A percentile compares a stretch with the other conserved stretches of the same genome.
Conservation (phyloP, 768 basidiomycete species). For the Suillus lakei region DNA sequence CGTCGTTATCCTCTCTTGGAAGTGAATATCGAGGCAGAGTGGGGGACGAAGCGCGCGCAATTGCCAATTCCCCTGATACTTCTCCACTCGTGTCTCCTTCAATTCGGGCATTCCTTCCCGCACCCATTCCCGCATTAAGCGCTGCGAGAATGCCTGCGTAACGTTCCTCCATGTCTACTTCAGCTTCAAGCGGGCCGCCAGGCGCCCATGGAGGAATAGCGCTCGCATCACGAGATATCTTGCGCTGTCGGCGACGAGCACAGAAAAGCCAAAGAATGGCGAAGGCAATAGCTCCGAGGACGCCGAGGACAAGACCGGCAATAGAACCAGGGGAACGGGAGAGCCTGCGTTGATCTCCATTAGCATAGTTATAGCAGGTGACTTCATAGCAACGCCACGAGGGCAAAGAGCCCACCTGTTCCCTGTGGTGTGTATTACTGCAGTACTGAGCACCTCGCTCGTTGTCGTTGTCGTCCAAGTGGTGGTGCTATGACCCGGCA, state of each 20-base stretch:
- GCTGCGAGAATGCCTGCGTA: constrained; percentile 33
- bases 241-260: constrained; percentile 35
- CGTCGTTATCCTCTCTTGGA: constrained; percentile 14
- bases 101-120: constrained; percentile 10
- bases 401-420: constrained; percentile 21
- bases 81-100: constrained; percentile 32
- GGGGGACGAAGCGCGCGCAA: constrained; percentile 25
- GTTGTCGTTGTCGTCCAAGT: constrained; percentile 26
- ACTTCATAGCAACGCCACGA: constrained; percentile 4
- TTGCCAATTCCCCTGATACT: constrained; percentile 13
- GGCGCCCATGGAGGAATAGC: constrained; percentile 15
- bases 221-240: constrained; percentile 24
- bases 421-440: constrained; percentile 8
- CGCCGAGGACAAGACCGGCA: constrained; percentile 28
- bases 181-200: constrained; percentile 26
- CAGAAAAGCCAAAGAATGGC: constrained; percentile 35
- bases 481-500: constrained; percentile 19
- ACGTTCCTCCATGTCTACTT: constrained; percentile 31
- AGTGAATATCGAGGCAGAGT: constrained; percentile 25
- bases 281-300: constrained; percentile 31
- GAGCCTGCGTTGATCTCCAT: constrained; percentile 12
- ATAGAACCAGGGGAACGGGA: constrained; percentile 29
- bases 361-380: constrained; percentile 10
- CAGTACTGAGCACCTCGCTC: constrained; percentile 29
- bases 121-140: constrained; percentile 21